A percentile compares a stretch with the other conserved stretches of the same genome.
Evolutionary conservation across 2,329 filamentous ascomycete species (phyloP).

Genomic region (Dactylellina leptospora): DNA sequence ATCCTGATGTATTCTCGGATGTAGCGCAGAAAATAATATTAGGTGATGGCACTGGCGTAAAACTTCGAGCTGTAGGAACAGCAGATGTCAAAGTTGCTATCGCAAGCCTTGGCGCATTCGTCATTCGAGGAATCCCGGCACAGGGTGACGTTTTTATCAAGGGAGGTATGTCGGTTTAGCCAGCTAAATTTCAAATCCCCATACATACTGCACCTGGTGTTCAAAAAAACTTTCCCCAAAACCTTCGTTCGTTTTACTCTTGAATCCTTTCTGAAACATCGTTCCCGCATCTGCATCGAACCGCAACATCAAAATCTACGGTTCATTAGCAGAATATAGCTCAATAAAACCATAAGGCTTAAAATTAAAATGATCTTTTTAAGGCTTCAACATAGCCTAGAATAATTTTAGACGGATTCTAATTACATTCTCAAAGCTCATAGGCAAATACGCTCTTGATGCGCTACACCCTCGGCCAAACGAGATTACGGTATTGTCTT

Average conservation of each 20-base stretch:
- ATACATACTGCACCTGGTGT: no score
- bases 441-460: slow-evolving; percentile 69
- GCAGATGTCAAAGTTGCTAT: slow-evolving; percentile 86
- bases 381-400: no score
- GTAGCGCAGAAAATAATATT: slow-evolving; percentile 84
- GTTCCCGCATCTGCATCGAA: no score
- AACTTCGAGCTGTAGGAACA: slow-evolving; percentile 76
- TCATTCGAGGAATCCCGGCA: slow-evolving; percentile 83
- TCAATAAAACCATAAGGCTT: no score
- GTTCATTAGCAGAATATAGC: no score
- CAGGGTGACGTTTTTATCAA: slow-evolving; percentile 71
- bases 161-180: slow-evolving; percentile 51
- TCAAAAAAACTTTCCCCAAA: no score
- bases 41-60: slow-evolving; percentile 70
- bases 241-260: no score
- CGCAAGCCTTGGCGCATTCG: slow-evolving; percentile 76
- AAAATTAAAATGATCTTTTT: no score
- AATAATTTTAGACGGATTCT: no score
- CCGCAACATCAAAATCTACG: no score
- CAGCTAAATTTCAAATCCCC: slow-evolving; percentile 44
- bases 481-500: slow-evolving; percentile 76
- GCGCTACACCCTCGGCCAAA: slow-evolving; percentile 70
- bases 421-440: slow-evolving; percentile 56
- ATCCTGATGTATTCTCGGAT: slow-evolving; percentile 79
- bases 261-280: no score